Evolutionary conservation across 2,329 filamentous ascomycete genomes (phyloP).

Genomic region (Cadophora malorum): DNA sequence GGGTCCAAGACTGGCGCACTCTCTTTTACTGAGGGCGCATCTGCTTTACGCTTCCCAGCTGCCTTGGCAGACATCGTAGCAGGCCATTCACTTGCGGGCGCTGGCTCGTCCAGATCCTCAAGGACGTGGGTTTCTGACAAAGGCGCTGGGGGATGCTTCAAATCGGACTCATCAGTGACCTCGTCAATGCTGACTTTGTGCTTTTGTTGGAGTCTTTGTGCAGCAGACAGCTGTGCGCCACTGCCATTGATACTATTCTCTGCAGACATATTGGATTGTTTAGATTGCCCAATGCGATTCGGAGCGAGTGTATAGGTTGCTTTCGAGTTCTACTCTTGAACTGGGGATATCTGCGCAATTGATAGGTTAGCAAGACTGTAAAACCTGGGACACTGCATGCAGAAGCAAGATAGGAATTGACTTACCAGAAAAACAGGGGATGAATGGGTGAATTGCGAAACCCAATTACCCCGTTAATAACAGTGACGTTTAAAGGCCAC

Average conservation of each 20-base stretch:
- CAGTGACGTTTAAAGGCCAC: conserved; percentile 40
- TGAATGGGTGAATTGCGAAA: conserved; percentile 26
- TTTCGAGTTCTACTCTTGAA: conserved; percentile 14
- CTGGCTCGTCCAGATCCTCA: conserved; percentile 47
- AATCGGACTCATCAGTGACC: conserved; percentile 80
- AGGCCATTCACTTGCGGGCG: conserved; percentile 54
- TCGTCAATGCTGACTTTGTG: conserved; percentile 82
- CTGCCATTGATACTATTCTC: conserved; percentile 38
- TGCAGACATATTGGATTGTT: conserved; percentile 40
- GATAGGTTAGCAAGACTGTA: conserved; percentile 18
- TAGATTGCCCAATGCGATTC: not conserved
- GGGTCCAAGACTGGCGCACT: conserved; percentile 69
- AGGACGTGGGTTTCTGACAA: conserved; percentile 47
- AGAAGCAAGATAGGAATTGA: conserved; percentile 7
- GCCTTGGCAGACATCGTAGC: conserved; percentile 65
- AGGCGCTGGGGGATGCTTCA: conserved; percentile 61
- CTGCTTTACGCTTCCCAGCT: conserved; percentile 71
- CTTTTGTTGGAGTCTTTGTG: conserved; percentile 68
- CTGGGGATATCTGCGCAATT: conserved; percentile 20
- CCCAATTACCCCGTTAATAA: conserved; percentile 23
- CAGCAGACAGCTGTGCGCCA: conserved; percentile 36
- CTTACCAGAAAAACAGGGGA: conserved; percentile 30
- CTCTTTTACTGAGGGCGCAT: conserved; percentile 48
- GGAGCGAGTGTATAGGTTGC: conserved; percentile 1
- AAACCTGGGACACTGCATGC: not conserved